phyloP scores from a whole-genome alignment of 805 yeast genomes.

The Yamadazyma philogaea region DNA sequence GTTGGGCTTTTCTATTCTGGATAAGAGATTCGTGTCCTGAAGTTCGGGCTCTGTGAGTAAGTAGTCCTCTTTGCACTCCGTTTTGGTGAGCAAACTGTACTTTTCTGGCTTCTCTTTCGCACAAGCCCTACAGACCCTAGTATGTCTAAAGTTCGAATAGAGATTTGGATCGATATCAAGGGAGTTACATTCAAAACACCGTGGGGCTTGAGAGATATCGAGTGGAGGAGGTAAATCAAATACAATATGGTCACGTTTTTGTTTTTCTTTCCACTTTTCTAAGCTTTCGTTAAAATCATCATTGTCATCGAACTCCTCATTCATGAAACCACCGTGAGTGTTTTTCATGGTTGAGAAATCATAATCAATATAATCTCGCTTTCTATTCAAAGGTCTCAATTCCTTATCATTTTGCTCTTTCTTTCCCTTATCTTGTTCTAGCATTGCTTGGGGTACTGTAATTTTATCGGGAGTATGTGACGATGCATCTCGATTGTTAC shows the following conservation, averaged over 20 bases:
- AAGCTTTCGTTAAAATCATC: conserved; percentile 21
- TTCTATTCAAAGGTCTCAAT: conserved; percentile 41
- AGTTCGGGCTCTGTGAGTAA: conserved; percentile 91
- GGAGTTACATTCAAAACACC: conserved; percentile 79
- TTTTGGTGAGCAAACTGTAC: conserved; percentile 86
- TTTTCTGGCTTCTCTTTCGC: conserved; percentile 75
- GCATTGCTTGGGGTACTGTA: conserved; percentile 10
- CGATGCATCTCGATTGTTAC: conserved; percentile 39
- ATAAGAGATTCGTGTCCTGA: conserved; percentile 62
- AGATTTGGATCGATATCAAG: conserved; percentile 76
- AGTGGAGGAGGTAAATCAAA: conserved; percentile 68
- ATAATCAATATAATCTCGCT: conserved; percentile 71
- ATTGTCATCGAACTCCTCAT: conserved; percentile 16
- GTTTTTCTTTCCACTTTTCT: conserved; percentile 49
- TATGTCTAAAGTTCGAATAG: conserved; percentile 60
- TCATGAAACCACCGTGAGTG: conserved; percentile 79
- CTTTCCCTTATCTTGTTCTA: conserved; percentile 2
- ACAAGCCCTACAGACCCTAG: conserved; percentile 78
- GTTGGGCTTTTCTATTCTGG: conserved; percentile 83
- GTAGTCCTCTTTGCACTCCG: conserved; percentile 93
- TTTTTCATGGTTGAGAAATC: conserved; percentile 92
- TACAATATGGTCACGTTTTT: conserved; percentile 34
- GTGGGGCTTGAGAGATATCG: conserved; percentile 70
- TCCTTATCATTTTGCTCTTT: conserved; percentile 12
- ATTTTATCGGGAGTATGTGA: conserved; percentile 11